Evolutionary conservation across 345 rosid species (phyloP).

Genomic region (Aquilaria yunnanensis): DNA sequence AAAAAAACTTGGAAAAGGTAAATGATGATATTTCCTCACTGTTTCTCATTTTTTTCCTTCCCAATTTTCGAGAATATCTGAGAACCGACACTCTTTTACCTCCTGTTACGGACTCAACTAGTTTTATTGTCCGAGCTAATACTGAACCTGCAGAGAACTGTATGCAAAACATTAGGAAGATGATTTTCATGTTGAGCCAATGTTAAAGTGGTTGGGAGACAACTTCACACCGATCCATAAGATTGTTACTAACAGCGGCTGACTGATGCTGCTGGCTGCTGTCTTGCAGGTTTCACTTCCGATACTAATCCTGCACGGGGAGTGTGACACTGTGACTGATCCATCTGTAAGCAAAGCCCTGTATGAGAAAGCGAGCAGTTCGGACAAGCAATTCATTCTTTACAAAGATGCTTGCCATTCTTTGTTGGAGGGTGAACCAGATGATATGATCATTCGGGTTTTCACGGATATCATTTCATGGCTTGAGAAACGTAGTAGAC

Average conservation of each 20-base stretch:
- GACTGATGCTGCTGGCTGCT: too few species aligned
- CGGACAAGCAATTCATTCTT: constrained; percentile 66
- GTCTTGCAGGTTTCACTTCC: constrained; percentile 68
- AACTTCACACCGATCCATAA: too few species aligned
- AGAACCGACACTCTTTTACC: too few species aligned
- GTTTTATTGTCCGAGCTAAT: background rate
- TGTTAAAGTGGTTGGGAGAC: too few species aligned
- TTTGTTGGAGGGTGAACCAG: constrained; percentile 89
- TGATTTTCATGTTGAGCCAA: too few species aligned
- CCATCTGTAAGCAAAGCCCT: constrained; percentile 85
- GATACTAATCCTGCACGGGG: constrained; percentile 79
- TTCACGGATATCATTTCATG: constrained; percentile 63
- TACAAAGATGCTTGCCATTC: constrained; percentile 68
- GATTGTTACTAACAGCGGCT: too few species aligned
- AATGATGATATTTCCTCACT: constrained; percentile 1
- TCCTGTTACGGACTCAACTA: background rate
- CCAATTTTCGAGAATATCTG: background rate
- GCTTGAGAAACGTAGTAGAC: constrained; percentile 56
- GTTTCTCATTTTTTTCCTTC: constrained; percentile 5
- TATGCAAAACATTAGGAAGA: too few species aligned
- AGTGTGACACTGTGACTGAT: constrained; percentile 74
- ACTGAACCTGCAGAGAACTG: too few species aligned
- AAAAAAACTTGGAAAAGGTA: constrained; percentile 56
- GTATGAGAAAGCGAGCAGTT: constrained; percentile 66
- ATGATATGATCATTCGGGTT: constrained; percentile 62